phyloP scores from a whole-genome alignment of 2,329 filamentous ascomycete species.

The Fusarium circinatum region DNA sequence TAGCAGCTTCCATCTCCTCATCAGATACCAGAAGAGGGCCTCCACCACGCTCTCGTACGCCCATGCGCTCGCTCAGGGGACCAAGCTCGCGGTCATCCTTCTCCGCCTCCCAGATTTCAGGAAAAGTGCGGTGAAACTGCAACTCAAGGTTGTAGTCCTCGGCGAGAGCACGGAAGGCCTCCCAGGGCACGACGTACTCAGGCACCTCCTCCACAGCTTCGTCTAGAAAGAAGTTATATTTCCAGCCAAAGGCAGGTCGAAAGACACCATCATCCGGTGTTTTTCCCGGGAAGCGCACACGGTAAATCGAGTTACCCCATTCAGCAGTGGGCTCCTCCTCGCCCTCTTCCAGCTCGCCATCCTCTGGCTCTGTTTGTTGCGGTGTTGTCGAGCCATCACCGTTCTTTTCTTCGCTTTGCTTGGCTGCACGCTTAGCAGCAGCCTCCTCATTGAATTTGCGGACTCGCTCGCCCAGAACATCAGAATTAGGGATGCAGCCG shows the following conservation, averaged over 20 bases:
- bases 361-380: conserved; percentile 47
- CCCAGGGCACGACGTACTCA: conserved; percentile 98
- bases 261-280: conserved; percentile 90
- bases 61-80: conserved; percentile 93
- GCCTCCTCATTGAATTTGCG: conserved; percentile 73
- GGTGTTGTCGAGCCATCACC: conserved; percentile 39
- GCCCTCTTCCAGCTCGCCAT: conserved; percentile 67
- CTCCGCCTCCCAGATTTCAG: conserved; percentile 91
- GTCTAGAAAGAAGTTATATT: conserved; percentile 95
- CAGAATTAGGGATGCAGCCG: conserved; percentile 96
- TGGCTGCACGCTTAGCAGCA: conserved; percentile 49
- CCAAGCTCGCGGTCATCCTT: conserved; percentile 86
- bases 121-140: conserved; percentile 91
- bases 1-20: conserved; percentile 92
- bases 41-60: conserved; percentile 78
- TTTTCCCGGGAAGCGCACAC: conserved; percentile 84
- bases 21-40: conserved; percentile 76
- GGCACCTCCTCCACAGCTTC: conserved; percentile 97
- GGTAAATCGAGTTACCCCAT: conserved; percentile 95
- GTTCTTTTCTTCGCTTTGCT: conserved; percentile 30
- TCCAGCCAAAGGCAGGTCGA: conserved; percentile 95
- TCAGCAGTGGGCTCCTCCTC: conserved; percentile 73
- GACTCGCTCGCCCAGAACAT: conserved; percentile 85
- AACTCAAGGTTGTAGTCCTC: conserved; percentile 97
- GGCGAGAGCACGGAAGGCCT: conserved; percentile 92